Evolutionary conservation across 768 basidiomycete genomes (phyloP).

Genomic region (Boletus sensibilis): DNA sequence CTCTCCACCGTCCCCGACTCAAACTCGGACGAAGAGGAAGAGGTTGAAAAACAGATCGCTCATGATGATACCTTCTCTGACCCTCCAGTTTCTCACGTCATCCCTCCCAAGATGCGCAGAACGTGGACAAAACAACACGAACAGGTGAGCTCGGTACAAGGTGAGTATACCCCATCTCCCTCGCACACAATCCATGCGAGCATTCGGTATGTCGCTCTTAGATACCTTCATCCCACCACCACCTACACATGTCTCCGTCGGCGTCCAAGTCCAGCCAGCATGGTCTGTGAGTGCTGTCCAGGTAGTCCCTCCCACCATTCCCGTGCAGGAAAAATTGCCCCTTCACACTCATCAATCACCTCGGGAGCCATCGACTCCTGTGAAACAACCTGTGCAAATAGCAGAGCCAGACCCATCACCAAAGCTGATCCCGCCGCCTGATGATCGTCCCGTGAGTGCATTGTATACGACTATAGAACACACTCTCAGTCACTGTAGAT

Average conservation of each 20-base stretch:
- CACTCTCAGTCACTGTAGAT: constrained; percentile 33
- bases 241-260: constrained; percentile 40
- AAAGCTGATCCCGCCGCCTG: constrained; percentile 14
- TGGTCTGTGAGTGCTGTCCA: constrained; percentile 42
- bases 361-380: constrained; percentile 9
- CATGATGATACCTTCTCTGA: constrained; percentile 42
- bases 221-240: constrained; percentile 25
- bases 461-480: background rate
- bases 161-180: constrained; percentile 35
- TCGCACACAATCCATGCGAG: constrained; percentile 19
- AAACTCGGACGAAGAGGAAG: constrained; percentile 39
- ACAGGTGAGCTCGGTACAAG: constrained; percentile 38
- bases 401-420: constrained; percentile 8
- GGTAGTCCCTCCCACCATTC: constrained; percentile 23
- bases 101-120: constrained; percentile 66
- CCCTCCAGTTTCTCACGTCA: constrained; percentile 34
- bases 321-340: constrained; percentile 12
- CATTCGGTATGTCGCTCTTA: constrained; percentile 29
- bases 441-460: constrained; percentile 24
- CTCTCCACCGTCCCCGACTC: constrained; percentile 27
- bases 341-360: constrained; percentile 4
- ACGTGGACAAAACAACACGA: constrained; percentile 54
- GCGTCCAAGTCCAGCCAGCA: constrained; percentile 43
- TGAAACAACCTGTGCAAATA: constrained; percentile 10
- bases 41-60: constrained; percentile 40